Percentiles rank a stretch among this genome's conserved stretches.
phyloP scores from a whole-genome alignment of 2,329 filamentous ascomycete genomes.

The Fusarium dlaminii region DNA sequence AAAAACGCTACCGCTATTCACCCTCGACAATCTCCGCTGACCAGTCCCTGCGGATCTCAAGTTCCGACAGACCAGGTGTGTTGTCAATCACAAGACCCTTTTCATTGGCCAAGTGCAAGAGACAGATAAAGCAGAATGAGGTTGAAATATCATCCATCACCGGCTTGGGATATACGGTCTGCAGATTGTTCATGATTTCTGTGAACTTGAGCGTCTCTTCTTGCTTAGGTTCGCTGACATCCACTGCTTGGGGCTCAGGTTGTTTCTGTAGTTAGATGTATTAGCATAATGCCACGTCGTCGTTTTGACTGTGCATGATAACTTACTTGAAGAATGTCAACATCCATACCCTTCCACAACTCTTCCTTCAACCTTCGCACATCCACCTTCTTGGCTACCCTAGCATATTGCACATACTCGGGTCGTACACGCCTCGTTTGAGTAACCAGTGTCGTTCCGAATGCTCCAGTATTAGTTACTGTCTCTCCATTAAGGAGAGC shows the following conservation, averaged over 20 bases:
- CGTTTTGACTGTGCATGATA: not conserved
- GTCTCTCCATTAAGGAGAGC: slow-evolving; percentile 62
- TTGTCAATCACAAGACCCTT: slow-evolving; percentile 84
- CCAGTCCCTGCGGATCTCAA: slow-evolving; percentile 70
- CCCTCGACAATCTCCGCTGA: slow-evolving; percentile 64
- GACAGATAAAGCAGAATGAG: slow-evolving; percentile 90
- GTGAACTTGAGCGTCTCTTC: slow-evolving; percentile 82
- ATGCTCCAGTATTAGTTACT: slow-evolving; percentile 59
- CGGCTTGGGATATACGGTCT: slow-evolving; percentile 84
- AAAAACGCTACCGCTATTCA: slow-evolving; percentile 39
- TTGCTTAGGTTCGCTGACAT: slow-evolving; percentile 45
- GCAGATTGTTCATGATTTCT: slow-evolving; percentile 87
- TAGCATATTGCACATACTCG: slow-evolving; percentile 76
- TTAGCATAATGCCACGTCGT: slow-evolving; percentile 15
- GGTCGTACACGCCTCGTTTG: slow-evolving; percentile 70
- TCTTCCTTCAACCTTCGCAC: slow-evolving; percentile 75
- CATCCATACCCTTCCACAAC: slow-evolving; percentile 72
- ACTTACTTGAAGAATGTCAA: slow-evolving; percentile 63
- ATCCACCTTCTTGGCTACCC: slow-evolving; percentile 77
- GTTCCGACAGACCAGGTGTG: slow-evolving; percentile 65
- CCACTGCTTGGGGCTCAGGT: slow-evolving; percentile 25
- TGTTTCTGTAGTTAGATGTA: slow-evolving; percentile 28
- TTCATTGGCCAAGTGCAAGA: slow-evolving; percentile 91
- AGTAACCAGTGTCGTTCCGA: slow-evolving; percentile 75
- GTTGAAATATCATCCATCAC: slow-evolving; percentile 95